phyloP scores from a whole-genome alignment of 78 protist species.

The Dictyostelium capitatum region DNA sequence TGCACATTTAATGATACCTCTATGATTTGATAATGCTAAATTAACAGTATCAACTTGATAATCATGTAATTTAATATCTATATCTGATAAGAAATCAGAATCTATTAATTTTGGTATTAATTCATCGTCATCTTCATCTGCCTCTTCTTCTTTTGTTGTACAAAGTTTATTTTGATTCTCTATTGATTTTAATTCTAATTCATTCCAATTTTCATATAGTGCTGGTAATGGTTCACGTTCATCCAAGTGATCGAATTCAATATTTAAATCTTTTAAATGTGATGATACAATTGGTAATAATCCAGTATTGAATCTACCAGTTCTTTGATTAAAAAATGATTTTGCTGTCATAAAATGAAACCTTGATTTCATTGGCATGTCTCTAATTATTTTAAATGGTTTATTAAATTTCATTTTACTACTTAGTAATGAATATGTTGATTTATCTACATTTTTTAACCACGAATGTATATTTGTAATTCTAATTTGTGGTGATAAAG shows the following conservation, averaged over 20 bases:
- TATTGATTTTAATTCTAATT: neutral
- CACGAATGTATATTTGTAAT: neutral
- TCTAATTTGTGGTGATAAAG: neutral
- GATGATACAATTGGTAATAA: slow-evolving; percentile 45
- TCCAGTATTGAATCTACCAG: slow-evolving; percentile 72
- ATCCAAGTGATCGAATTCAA: neutral
- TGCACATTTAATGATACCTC: slow-evolving; percentile 81
- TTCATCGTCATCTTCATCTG: neutral
- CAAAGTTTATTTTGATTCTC: neutral
- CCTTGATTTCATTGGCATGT: neutral
- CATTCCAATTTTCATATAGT: slow-evolving; percentile 51
- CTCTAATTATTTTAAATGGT: neutral
- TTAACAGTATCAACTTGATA: slow-evolving; percentile 66
- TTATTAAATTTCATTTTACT: neutral
- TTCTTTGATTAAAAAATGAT: slow-evolving; percentile 43
- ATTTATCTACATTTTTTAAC: neutral
- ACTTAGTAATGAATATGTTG: neutral
- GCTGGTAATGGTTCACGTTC: slow-evolving; percentile 51
- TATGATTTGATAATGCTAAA: slow-evolving; percentile 71
- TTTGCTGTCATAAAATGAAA: neutral
- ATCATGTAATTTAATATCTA: slow-evolving; percentile 33
- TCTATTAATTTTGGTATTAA: slow-evolving; percentile 43
- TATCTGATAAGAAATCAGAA: neutral
- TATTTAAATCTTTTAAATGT: slow-evolving; percentile 10
- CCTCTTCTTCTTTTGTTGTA: neutral